Percentiles rank a stretch among this genome's conserved stretches.
Conservation (phyloP, 805 yeast species). For the Pichia paraexigua region DNA sequence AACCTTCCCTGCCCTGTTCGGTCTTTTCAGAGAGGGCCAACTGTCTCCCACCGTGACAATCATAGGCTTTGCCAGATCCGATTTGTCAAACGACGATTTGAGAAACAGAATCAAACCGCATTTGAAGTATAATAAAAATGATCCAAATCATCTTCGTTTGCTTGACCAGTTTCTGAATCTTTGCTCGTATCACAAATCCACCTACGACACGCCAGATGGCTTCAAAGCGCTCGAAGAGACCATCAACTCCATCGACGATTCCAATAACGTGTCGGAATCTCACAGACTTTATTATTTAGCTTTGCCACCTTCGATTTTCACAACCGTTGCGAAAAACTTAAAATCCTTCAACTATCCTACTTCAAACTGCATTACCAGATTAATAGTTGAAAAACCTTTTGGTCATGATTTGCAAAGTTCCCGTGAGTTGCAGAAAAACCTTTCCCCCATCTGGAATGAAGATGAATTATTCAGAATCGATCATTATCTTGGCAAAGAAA, state of each 20-base stretch:
- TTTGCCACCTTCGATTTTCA: constrained; percentile 88
- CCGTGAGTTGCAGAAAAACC: constrained; percentile 62
- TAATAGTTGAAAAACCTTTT: constrained; percentile 95
- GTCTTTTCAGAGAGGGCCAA: constrained; percentile 67
- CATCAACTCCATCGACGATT: constrained; percentile 53
- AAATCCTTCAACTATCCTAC: constrained; percentile 61
- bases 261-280: constrained; percentile 38
- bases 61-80: constrained; percentile 88
- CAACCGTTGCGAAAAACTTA: constrained; percentile 64
- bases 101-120: constrained; percentile 55
- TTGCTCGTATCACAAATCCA: constrained; percentile 65
- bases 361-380: constrained; percentile 59
- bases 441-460: constrained; percentile 84
- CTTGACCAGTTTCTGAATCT: constrained; percentile 58
- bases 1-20: constrained; percentile 83
- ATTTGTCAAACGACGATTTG: constrained; percentile 59
- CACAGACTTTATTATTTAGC: constrained; percentile 90
- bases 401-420: constrained; percentile 85
- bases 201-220: constrained; percentile 77
- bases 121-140: constrained; percentile 36
- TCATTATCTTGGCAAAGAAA: constrained; percentile 95
- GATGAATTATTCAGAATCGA: constrained; percentile 93
- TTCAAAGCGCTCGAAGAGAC: constrained; percentile 46
- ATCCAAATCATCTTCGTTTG: constrained; percentile 24
- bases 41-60: constrained; percentile 64